phyloP scores from a whole-genome alignment of 805 yeast species.

The Wickerhamomyces rabaulensis region DNA sequence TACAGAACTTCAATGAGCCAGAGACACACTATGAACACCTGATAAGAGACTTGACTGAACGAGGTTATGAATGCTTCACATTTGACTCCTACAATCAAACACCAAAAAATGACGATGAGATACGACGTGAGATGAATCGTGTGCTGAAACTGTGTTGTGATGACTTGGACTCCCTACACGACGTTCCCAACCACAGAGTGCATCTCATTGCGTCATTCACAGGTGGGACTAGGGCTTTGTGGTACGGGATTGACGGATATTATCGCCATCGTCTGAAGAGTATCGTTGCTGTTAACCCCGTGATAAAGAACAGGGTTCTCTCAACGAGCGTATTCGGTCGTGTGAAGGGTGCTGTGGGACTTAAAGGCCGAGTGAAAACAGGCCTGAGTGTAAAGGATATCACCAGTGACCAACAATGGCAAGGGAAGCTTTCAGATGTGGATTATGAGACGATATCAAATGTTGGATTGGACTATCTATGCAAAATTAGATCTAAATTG shows the following conservation, averaged over 20 bases:
- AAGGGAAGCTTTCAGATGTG: background rate
- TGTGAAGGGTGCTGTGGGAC: constrained; percentile 1
- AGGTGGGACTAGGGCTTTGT: constrained; percentile 13
- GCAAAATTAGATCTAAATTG: constrained; percentile 4
- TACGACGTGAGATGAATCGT: constrained; percentile 14
- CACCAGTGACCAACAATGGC: background rate
- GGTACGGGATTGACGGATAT: constrained; percentile 15
- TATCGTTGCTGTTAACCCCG: constrained; percentile 16
- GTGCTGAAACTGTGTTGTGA: constrained; percentile 15
- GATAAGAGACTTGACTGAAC: constrained; percentile 11
- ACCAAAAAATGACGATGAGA: constrained; percentile 7
- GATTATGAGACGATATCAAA: background rate
- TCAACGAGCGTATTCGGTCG: constrained; percentile 3
- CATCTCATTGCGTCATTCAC: constrained; percentile 15
- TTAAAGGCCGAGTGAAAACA: constrained; percentile 2
- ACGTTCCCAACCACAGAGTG: constrained; percentile 1
- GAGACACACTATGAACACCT: constrained; percentile 9
- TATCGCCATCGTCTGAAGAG: constrained; percentile 13
- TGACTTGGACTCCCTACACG: constrained; percentile 10
- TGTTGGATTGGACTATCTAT: background rate
- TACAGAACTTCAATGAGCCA: constrained; percentile 18
- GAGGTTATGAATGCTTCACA: constrained; percentile 15
- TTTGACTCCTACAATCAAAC: constrained; percentile 9
- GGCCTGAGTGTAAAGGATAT: background rate
- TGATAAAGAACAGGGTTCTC: constrained; percentile 3